Conservation (phyloP, 106 monocot species). For the Dendrobium huoshanense region DNA sequence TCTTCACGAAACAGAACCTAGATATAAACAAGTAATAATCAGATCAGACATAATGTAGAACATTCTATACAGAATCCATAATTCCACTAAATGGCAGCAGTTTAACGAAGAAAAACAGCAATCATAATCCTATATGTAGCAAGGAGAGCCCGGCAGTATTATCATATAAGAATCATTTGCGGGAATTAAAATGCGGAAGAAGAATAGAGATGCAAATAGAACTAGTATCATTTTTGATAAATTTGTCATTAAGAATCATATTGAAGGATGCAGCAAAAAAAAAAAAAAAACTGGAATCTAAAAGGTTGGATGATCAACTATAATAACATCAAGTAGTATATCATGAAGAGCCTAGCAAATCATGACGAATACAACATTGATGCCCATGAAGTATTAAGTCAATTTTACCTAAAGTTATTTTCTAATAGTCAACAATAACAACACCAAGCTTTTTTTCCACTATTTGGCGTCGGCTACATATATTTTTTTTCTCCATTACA, state of each 20-base stretch:
- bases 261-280: not conserved
- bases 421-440: not conserved
- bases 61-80: not conserved
- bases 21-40: not conserved
- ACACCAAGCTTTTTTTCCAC: too few relatives aligned
- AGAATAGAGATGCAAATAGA: not conserved
- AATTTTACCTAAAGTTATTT: not conserved
- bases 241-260: not conserved
- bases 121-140: not conserved
- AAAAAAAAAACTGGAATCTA: not conserved
- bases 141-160: not conserved
- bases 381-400: not conserved
- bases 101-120: not conserved
- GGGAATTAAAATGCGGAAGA: not conserved
- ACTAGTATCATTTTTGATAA: not conserved
- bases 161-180: not conserved
- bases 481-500: too few relatives aligned
- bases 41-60: not conserved
- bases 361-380: not conserved
- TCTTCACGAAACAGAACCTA: slow-evolving; percentile 94
- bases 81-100: not conserved
- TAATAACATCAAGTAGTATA: not conserved
- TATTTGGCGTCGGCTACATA: too few relatives aligned
- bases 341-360: not conserved
- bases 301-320: not conserved